Evolutionary conservation across 768 basidiomycete genomes (phyloP).

Genomic region (Phanerochaete carnosa): DNA sequence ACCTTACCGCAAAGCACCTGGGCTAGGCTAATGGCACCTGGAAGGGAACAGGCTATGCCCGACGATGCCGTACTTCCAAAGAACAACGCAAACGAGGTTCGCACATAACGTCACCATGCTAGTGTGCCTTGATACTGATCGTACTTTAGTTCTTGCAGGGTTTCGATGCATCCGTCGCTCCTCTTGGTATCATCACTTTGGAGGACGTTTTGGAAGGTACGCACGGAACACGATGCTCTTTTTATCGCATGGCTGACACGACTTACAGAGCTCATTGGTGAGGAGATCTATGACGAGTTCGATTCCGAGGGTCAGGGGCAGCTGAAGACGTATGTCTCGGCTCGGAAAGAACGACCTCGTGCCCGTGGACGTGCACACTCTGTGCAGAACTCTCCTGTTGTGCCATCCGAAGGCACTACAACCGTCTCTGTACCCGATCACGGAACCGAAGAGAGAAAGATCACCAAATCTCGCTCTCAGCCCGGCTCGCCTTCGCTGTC

Average conservation of each 20-base stretch:
- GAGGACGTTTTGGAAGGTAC: conserved; percentile 85
- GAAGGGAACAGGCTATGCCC: conserved; percentile 72
- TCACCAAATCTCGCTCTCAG: not conserved
- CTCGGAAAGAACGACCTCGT: not conserved
- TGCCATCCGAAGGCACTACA: conserved; percentile 3
- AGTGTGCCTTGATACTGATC: not conserved
- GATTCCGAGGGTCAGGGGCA: conserved; percentile 57
- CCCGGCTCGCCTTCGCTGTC: not conserved
- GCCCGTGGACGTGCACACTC: not conserved
- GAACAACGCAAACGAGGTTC: conserved; percentile 62
- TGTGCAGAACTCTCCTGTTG: not conserved
- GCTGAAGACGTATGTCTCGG: conserved; percentile 14
- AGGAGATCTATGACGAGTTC: conserved; percentile 87
- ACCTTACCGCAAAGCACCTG: conserved; percentile 24
- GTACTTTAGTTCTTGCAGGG: conserved; percentile 60
- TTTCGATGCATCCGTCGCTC: conserved; percentile 73
- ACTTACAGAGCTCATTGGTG: conserved; percentile 71
- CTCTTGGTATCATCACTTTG: conserved; percentile 83
- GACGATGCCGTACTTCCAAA: conserved; percentile 76
- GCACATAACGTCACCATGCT: conserved; percentile 12
- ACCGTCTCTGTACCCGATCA: not conserved
- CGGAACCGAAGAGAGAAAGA: not conserved
- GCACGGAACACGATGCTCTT: not conserved
- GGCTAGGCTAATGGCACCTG: conserved; percentile 23
- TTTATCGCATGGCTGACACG: not conserved